Evolutionary conservation across 768 basidiomycete genomes (phyloP).

Genomic region (Auricularia auricula-judae): DNA sequence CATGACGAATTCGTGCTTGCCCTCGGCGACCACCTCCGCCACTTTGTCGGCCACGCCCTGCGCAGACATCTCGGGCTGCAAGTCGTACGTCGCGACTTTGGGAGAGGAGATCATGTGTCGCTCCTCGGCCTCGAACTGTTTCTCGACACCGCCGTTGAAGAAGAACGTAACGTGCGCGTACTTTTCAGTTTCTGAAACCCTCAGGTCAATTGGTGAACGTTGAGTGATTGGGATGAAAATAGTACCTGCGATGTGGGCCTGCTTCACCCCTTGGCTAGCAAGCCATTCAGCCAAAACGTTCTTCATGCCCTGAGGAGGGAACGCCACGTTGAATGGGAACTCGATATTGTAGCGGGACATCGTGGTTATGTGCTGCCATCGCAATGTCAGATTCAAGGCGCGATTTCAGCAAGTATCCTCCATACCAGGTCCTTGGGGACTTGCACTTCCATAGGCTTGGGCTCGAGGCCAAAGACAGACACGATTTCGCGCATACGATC

Average conservation of each 20-base stretch:
- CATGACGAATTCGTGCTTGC: constrained; percentile 83
- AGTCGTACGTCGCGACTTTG: constrained; percentile 90
- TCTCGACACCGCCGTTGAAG: constrained; percentile 95
- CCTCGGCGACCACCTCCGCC: constrained; percentile 64
- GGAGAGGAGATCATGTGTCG: constrained; percentile 85
- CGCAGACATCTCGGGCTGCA: constrained; percentile 82
- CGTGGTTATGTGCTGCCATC: constrained; percentile 66
- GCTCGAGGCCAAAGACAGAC: constrained; percentile 67
- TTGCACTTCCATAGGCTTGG: constrained; percentile 75
- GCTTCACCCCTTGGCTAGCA: constrained; percentile 63
- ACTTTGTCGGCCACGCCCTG: constrained; percentile 86
- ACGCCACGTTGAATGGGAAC: constrained; percentile 82
- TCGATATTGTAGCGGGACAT: constrained; percentile 92
- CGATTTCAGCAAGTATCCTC: constrained; percentile 13
- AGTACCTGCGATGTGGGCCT: constrained; percentile 78
- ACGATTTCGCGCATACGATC: constrained; percentile 91
- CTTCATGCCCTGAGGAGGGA: constrained; percentile 89
- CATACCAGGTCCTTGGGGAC: constrained; percentile 69
- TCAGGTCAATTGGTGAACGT: not conserved
- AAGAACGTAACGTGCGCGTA: constrained; percentile 98
- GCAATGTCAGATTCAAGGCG: not conserved
- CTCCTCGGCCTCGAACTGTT: constrained; percentile 76
- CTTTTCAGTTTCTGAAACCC: constrained; percentile 75
- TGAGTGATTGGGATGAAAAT: constrained; percentile 1
- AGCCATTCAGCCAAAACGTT: constrained; percentile 94